Conservation (phyloP, 73 alveolate genomes). For the Diophrys appendiculata region DNA sequence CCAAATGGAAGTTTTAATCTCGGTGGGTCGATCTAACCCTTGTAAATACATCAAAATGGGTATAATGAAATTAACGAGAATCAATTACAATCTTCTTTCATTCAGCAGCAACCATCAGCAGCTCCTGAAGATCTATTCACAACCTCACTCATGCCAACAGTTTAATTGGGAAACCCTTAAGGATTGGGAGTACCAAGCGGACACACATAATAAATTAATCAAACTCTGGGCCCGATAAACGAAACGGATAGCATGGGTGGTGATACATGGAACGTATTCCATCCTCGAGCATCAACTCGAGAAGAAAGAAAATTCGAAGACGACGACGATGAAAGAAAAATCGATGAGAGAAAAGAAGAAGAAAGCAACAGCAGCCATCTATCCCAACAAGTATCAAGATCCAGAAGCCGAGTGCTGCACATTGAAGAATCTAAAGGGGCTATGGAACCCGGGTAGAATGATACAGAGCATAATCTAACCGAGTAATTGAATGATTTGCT, state of each 20-base stretch:
- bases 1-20: not conserved
- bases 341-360: too few species aligned
- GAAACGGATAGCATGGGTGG: not conserved
- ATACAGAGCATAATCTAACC: not conserved
- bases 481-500: not conserved
- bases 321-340: too few species aligned
- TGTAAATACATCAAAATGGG: not conserved
- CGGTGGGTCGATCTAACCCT: not conserved
- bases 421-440: too few species aligned
- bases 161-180: not conserved
- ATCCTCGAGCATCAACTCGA: not conserved
- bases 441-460: not conserved
- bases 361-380: too few species aligned
- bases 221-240: not conserved
- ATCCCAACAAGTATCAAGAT: too few species aligned
- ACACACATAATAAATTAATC: not conserved
- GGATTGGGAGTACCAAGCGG: not conserved
- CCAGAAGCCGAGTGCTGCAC: too few species aligned
- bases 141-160: not conserved
- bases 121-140: not conserved
- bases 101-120: too few species aligned
- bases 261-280: not conserved
- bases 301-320: too few species aligned
- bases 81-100: too few species aligned
- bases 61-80: not conserved